Evolutionary conservation across 805 yeast genomes (phyloP).

Genomic region (Ogataea parapolymorpha): DNA sequence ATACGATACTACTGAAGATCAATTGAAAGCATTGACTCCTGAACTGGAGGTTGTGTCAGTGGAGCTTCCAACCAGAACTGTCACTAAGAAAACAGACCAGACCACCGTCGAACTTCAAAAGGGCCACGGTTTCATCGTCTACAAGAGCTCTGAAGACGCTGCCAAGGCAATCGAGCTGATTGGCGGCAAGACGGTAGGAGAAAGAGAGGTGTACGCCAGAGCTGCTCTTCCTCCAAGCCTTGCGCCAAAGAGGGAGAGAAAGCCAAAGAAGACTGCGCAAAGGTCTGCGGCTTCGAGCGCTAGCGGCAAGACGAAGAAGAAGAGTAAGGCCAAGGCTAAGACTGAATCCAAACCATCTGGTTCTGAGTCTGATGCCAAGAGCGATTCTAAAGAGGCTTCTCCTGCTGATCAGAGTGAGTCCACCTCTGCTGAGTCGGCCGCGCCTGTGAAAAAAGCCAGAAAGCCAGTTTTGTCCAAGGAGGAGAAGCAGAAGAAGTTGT

Average conservation of each 20-base stretch:
- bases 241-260: conserved; percentile 19
- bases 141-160: conserved; percentile 60
- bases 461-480: conserved; percentile 24
- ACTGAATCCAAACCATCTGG: conserved; percentile 1
- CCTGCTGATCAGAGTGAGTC: conserved; percentile 12
- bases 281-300: conserved; percentile 7
- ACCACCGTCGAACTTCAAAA: conserved; percentile 25
- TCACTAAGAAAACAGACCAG: conserved; percentile 23
- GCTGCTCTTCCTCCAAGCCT: conserved; percentile 41
- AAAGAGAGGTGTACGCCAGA: conserved; percentile 46
- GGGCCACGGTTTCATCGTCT: conserved; percentile 51
- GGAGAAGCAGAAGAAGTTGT: conserved; percentile 32
- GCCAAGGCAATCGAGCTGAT: conserved; percentile 51
- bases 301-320: conserved; percentile 5
- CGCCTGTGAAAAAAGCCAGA: conserved; percentile 11
- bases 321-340: conserved; percentile 2
- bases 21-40: conserved; percentile 39
- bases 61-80: conserved; percentile 31
- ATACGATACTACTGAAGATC: conserved; percentile 42
- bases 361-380: conserved; percentile 10
- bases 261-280: conserved; percentile 27
- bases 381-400: conserved; percentile 10
- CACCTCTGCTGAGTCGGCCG: conserved; percentile 4
- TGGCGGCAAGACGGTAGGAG: conserved; percentile 30
- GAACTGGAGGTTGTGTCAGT: conserved; percentile 33